Base-by-base conservation (phyloP, 768 basidiomycete genomes). In the Rhizopogon rudus region DNA sequence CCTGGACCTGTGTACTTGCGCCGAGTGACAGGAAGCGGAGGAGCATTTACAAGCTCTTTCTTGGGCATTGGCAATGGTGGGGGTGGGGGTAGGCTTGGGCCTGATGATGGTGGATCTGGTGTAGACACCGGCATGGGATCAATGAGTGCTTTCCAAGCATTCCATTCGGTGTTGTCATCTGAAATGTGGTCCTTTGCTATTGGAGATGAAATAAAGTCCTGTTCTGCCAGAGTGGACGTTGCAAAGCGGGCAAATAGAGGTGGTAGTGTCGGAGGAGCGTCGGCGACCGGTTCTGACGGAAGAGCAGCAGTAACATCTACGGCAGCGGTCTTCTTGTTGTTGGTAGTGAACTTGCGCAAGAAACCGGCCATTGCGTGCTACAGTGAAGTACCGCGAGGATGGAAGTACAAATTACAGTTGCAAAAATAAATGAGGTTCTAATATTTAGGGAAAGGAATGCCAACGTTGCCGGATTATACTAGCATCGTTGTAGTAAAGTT, bases 281-380 rank as follows among this genome's bases (percentile, higher is more conserved):
- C 57, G 45, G 44, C 17, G 41, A 20, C 45, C 13, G 25, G 45
- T 28, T 54, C 49, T 31, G 41, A 17, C 49, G 54, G 45, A 13
- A 58, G 58, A 51, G 53, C 16, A 58, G 31, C 6, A 33, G 31
- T 7, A 1, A 33, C 31, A 13, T 37, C 46, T n/a, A 41, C 54
- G 40, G 8, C 37, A 7, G n/a, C 52, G 43, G 2, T n/a, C 6
- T 20, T 44, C 42, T 55, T 56, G 53, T 73, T 79, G 8, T 55
- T 56, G 53, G 73, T 79, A 10, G 62, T 57, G 64, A 79, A 81
- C 72, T 71, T 81, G 71, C 78, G 81, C 67, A 82, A 72, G 71
- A 83, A 81, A 65, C 75, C 75, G 61, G 78, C 76, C 81, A 83
- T 82, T 67, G 70, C 66, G 57, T 44, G 55, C 55, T 56, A 55